Evolutionary conservation across 352 stramenopile species (phyloP), one percentile per base, ranked within the genome.

Genomic region (Phytophthora ohioensis): DNA sequence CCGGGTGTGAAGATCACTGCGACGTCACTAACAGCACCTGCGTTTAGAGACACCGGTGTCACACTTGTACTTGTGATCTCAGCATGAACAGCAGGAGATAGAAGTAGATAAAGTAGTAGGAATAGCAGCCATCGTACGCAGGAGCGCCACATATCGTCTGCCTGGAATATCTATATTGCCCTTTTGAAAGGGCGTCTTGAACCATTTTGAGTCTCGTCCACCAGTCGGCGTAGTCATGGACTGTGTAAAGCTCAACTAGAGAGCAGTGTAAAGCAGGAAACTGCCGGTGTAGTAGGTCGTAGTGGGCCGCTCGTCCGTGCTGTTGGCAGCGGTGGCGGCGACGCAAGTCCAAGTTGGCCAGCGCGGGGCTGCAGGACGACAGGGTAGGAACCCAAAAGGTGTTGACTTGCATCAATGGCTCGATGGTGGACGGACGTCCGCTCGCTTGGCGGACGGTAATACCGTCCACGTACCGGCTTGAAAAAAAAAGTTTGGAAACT

Each of bases 1-100:
- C 32, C 75, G 38, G 53, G 71, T 3, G 68, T 73, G 42, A 88
- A 75, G 6, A 60, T 34, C 27, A 88, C 73, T 4, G 13, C 46
- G 27, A 75, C 76, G 36, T 73, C 64, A 34, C 43, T 70, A 0
- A 55, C 13, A 0, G 5, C 68, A 2, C 78, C 76, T 1, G 76
- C 80, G 45, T 47, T 48, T 2, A 76, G 55, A 1, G 76, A 82
- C 27, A 30, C 32, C 0, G 74, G 76, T 0, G 35, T 43, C 11
- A 88, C 71, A 5, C 61, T 76, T 11, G 71, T 61, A 15, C 34
- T 48, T 12, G 51, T 65, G 32, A 85, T 68, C 0, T 55, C 58
- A 10, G 67, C 78, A 45, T 69, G n/a, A 2, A 67, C 55, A 7
- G n/a, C 53, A 30, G n/a, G 3, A 0, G 12, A 21, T 17, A 30